Conservation (phyloP, 2,329 filamentous ascomycete genomes). For the Ceratocystis eucalypticola region DNA sequence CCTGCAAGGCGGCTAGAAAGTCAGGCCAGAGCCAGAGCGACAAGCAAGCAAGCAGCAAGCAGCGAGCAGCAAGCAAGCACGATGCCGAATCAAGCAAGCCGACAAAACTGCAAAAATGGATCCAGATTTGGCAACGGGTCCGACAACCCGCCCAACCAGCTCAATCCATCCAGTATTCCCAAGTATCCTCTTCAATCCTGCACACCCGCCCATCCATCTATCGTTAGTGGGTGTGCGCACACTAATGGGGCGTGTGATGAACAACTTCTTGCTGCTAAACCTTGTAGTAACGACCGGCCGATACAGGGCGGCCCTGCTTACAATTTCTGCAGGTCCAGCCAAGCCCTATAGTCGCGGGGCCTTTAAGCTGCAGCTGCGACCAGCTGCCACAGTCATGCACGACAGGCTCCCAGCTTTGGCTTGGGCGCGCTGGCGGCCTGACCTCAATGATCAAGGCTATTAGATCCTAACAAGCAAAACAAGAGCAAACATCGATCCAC, state of each 20-base stretch:
- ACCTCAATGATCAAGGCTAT: neutral
- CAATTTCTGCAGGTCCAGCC: constrained; percentile 4
- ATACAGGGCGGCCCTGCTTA: neutral
- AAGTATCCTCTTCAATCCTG: neutral
- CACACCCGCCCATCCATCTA: neutral
- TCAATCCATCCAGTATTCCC: neutral
- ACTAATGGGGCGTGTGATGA: neutral
- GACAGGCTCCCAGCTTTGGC: neutral
- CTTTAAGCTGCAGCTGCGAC: neutral
- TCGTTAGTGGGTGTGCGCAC: neutral
- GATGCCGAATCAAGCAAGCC: neutral
- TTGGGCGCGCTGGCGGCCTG: neutral
- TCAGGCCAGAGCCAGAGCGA: neutral
- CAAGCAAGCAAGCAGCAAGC: neutral
- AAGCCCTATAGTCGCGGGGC: neutral
- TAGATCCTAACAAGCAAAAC: neutral
- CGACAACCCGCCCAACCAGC: neutral
- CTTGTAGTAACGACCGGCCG: neutral
- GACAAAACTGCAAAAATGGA: neutral
- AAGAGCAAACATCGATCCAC: neutral
- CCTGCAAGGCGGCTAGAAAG: neutral
- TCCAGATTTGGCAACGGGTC: neutral
- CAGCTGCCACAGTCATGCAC: neutral
- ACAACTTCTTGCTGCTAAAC: neutral
- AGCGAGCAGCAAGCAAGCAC: neutral